Base-by-base conservation (phyloP, 2,329 filamentous ascomycete genomes). In the Cryphonectria radicalis region DNA sequence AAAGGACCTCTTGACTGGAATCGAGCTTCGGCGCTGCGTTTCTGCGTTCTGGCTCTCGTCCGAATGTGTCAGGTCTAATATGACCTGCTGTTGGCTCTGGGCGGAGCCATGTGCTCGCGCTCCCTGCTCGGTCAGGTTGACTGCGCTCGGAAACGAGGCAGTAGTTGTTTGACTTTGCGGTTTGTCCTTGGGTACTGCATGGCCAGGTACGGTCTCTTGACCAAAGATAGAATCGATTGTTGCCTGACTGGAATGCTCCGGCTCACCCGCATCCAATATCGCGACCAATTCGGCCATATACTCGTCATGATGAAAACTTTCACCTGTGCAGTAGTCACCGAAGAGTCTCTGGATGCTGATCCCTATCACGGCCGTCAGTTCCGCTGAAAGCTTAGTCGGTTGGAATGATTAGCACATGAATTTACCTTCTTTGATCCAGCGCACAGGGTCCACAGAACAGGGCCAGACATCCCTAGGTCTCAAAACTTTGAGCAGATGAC, bases 391-490 rank as follows among this genome's bases (percentile, higher is more conserved):
- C n/a, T 3, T 19, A 8, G 10, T 63, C 6, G 10, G 37, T n/a
- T n/a, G 7, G 14, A 35, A 28, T 28, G 70, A 55, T 10, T 28
- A 19, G 4, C 11, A 35, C 3, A 5, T 5, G 5, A 14, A 43
- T 74, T 70, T 79, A 77, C 83, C 84, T 71, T 90, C 83, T 40
- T 82, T 82, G 3, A 82, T 70, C 94, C 94, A 98, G 0, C 82
- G 82, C 0, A 80, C 76, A 22, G 86, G 80, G 72, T 93, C 86
- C 1, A 92, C 89, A 0, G 94, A 97, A 77, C 94, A 97, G 0
- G 95, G 94, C 83, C 92, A 92, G 2, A 98, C 84, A 76, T 98
- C 94, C 63, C 82, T 88, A 0, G 94, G 94, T 40, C 83, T 87
- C 75, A 98, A 92, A 0, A 85, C 84, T 3, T 84, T 78, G 0